These are phyloP conservation scores for Ceratocystis alfenasii DNA, from an alignment of 2,329 filamentous ascomycete genomes.

Conservation along the genomic window DNA sequence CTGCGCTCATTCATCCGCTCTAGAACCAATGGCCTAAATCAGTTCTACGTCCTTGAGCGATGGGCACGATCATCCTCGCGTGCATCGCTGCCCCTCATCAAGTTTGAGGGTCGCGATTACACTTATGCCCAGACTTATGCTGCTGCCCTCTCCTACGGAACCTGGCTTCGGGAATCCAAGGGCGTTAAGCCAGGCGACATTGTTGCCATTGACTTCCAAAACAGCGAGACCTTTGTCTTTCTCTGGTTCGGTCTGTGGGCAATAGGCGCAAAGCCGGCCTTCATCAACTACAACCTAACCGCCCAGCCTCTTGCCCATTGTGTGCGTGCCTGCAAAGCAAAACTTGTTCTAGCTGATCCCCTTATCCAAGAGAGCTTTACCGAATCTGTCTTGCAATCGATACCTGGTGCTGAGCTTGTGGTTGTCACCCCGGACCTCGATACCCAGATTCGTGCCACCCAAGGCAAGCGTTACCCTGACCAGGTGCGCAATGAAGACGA, in stretches of 20 bases:
- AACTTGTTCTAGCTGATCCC: slow-evolving; percentile 57
- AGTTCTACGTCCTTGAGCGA: slow-evolving; percentile 65
- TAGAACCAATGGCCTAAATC: slow-evolving; percentile 46
- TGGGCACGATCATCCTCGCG: slow-evolving; percentile 43
- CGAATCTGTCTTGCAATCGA: slow-evolving; percentile 43
- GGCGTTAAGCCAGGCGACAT: slow-evolving; percentile 59
- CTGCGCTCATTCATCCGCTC: slow-evolving; percentile 20
- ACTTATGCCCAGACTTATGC: slow-evolving; percentile 70
- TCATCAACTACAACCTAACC: slow-evolving; percentile 77
- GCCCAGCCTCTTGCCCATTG: slow-evolving; percentile 63
- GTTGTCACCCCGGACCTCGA: slow-evolving; percentile 49
- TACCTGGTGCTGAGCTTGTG: slow-evolving; percentile 45
- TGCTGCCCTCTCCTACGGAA: slow-evolving; percentile 56
- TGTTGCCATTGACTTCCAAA: slow-evolving; percentile 70
- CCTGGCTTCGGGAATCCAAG: slow-evolving; percentile 56
- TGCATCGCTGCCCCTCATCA: slow-evolving; percentile 47
- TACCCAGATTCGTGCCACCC: slow-evolving; percentile 39
- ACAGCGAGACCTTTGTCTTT: slow-evolving; percentile 66
- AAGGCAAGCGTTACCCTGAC: slow-evolving; percentile 47
- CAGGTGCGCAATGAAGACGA: slow-evolving; percentile 40
- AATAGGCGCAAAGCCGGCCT: slow-evolving; percentile 69
- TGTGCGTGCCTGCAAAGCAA: slow-evolving; percentile 53
- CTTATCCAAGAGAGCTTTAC: slow-evolving; percentile 35
- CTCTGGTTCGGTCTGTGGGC: slow-evolving; percentile 69
- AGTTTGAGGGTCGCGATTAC: slow-evolving; percentile 56